Evolutionary conservation across 805 yeast species (phyloP), one percentile per base, ranked within the genome.

Genomic region (Cyberlindnera xylosilytica): DNA sequence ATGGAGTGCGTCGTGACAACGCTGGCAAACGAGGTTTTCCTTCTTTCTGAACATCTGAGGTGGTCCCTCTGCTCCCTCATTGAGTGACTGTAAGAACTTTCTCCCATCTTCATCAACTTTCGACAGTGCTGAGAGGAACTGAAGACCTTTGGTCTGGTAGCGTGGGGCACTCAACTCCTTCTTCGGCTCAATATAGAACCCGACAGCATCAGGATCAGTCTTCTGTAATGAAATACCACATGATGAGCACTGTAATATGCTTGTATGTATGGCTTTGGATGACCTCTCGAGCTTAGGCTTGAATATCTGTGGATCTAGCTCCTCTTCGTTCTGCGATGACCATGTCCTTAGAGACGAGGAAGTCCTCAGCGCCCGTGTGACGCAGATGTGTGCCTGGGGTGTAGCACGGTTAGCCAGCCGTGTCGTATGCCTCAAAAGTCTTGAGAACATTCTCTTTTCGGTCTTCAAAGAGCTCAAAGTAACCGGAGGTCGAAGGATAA

Each of bases 211-310:
- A 0, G 67, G 57, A 37, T 71, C 62, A 0, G 42, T 48, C 6
- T 55, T 53, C 52, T 82, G 87, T 17, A 81, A 59, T 9, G 50
- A 49, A 7, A 79, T 62, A 20, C 87, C 87, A 63, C 89, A 82
- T 3, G 84, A 72, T 5, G 64, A 54, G 56, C 88, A 81, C 10
- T 47, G 32, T 15, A 17, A 27, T n/a, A 27, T 12, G 7, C 6
- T 27, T 27, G 15, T 7, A 10, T 22, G 24, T 10, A 9, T 11
- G 19, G 11, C n/a, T 29, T 8, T 17, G 11, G 32, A 7, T 16
- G 20, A 15, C 16, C 32, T 29, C 19, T 29, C 32, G 7, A 29
- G 13, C 16, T 17, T 29, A 15, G 32, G 32, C 12, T 16, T 29
- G 18, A 29, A 15, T 29, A 27, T 27, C 30, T 7, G 30, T 9